Percentiles rank a stretch among this genome's conserved stretches.
Evolutionary conservation across 192 early-diverging fungal species (phyloP).

Genomic region (Helicostylum pulchrum): DNA sequence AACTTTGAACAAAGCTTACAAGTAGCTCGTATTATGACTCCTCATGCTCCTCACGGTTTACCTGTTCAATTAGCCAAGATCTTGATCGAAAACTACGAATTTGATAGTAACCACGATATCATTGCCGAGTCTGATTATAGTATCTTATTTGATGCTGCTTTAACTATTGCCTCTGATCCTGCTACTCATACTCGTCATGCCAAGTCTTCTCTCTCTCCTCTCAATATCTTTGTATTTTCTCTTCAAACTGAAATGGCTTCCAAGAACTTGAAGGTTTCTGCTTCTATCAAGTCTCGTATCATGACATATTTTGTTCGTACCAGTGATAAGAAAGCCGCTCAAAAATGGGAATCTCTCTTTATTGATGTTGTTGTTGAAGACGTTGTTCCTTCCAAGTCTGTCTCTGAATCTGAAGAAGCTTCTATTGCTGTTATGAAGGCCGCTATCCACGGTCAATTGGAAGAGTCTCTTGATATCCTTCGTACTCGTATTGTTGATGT

Average conservation of each 20-base stretch:
- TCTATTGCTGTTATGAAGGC: slow-evolving; percentile 23
- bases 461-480: slow-evolving; percentile 19
- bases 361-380: neutral
- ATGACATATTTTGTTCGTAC: neutral
- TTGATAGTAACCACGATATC: neutral
- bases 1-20: neutral
- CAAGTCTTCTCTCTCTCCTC: neutral
- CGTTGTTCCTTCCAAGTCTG: neutral
- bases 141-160: slow-evolving; percentile 14
- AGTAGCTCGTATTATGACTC: slow-evolving; percentile 2
- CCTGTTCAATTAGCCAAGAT: slow-evolving; percentile 1
- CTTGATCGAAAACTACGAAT: slow-evolving; percentile 11
- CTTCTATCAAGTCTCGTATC: neutral
- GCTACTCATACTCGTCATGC: neutral
- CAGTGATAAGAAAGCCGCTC: neutral
- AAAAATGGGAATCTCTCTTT: neutral
- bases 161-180: neutral
- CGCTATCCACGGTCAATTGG: slow-evolving; percentile 17
- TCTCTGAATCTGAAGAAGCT: neutral
- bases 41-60: slow-evolving; percentile 3
- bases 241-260: slow-evolving; percentile 2
- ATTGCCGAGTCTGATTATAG: slow-evolving; percentile 8
- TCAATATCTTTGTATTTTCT: neutral
- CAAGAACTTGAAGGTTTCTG: neutral
- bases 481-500: slow-evolving; percentile 3